These are phyloP conservation scores for Claviceps quebecensis DNA, from an alignment of 2,329 filamentous ascomycete species.

Conservation along the genomic window DNA sequence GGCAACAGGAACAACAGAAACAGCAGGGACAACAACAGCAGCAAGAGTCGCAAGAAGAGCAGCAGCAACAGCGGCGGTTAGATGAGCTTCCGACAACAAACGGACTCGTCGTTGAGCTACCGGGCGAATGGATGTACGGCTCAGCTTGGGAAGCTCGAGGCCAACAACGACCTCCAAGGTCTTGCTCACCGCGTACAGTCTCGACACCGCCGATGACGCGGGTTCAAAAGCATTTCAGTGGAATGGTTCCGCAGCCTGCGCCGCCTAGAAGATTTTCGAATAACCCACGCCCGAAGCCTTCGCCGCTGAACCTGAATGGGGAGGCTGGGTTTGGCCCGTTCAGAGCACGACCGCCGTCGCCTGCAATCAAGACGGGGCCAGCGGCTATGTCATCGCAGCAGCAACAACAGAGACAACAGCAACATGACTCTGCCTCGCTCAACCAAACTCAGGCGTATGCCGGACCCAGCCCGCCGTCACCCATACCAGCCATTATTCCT, in stretches of 20 bases:
- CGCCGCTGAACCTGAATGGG: constrained; percentile 29
- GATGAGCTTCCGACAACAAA: constrained; percentile 10
- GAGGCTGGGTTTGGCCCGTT: constrained; percentile 11
- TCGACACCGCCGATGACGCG: constrained; percentile 39
- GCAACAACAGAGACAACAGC: constrained; percentile 1
- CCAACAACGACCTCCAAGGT: constrained; percentile 15
- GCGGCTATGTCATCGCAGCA: constrained; percentile 11
- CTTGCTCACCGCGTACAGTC: constrained; percentile 26
- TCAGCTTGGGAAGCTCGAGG: constrained; percentile 8
- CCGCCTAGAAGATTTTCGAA: constrained; percentile 36
- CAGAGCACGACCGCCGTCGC: constrained; percentile 8
- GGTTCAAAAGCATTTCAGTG: constrained; percentile 12
- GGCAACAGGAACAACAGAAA: neutral
- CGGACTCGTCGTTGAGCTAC: constrained; percentile 14
- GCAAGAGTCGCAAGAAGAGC: neutral
- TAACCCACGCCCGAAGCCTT: constrained; percentile 28
- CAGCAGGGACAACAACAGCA: neutral
- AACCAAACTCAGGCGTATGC: constrained; percentile 7
- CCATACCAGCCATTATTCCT: constrained; percentile 41
- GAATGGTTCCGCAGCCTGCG: constrained; percentile 13
- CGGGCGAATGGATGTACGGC: constrained; percentile 2
- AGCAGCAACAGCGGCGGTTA: neutral
- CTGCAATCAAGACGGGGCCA: constrained; percentile 12
- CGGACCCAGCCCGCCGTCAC: constrained; percentile 26
- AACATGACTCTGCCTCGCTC: constrained; percentile 3